Evolutionary conservation across 177 flowering plant genomes (phyloP), one percentile per base, ranked within the genome.

Genomic region (Vitis hybrid): DNA sequence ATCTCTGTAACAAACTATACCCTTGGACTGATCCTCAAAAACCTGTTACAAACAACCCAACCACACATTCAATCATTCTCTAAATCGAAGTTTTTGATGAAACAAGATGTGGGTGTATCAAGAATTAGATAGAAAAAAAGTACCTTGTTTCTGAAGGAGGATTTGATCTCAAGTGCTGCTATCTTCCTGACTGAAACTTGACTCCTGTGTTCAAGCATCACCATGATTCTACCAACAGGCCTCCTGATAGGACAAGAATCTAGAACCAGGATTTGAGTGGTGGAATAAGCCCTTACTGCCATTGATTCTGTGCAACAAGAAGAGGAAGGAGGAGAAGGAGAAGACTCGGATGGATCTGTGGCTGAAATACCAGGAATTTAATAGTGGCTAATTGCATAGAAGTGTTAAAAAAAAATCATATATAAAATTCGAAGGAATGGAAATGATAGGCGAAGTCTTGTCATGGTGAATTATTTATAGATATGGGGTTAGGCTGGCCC

Each of bases 1-100:
- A 78, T 89, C 90, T 70, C 70, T 81, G 61, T 93, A 90, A 67
- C 98, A 93, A 57, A 90, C 67, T 62, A 90, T 86, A 19, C 96
- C 98, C 33, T 69, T 75, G 2, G 86, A 73, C 31, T 18, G 78
- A 75, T 93, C 96, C 78, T 93, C 98, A 67, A 85, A 93, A 18
- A 88, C 85, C 98, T 89, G 85, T 57, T 29, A 19, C 49, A 31
- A 51, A 55, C 62, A 65, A 60, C 51, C 39, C 49, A 67, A 67
- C 8, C 5, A 62, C 19, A 58, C 18, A 49, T 12, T 31, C 26
- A 70, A 5, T 10, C 11, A 53, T 51, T 21, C 68, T 12, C 5
- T 51, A 13, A 19, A 2, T 15, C 10, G 11, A 14, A 10, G 16
- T 22, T 21, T 9, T 21, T 51, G 12, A 5, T 6, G 10, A 18